phyloP scores from a whole-genome alignment of 352 stramenopile species.

The Phytopythium cucurbitacearum region DNA sequence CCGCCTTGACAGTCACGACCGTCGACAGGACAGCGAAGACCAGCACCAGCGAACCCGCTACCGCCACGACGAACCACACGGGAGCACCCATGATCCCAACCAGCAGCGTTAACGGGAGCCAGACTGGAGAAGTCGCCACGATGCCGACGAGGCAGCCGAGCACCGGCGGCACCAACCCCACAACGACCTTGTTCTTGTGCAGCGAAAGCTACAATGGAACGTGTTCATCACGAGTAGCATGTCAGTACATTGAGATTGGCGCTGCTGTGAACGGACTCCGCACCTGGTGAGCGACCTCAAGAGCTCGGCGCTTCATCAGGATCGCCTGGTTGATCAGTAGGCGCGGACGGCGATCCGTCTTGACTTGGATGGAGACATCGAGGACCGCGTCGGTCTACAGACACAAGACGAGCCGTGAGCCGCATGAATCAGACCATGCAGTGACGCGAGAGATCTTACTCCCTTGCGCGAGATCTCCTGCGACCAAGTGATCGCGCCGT shows the following conservation, averaged over 20 bases:
- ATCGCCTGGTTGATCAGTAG: conserved; percentile 36
- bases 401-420: neutral
- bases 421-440: neutral
- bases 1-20: conserved; percentile 40
- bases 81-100: conserved; percentile 55
- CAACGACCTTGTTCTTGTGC: conserved; percentile 50
- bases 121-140: conserved; percentile 43
- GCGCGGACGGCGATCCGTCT: conserved; percentile 38
- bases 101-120: conserved; percentile 50
- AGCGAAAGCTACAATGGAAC: conserved; percentile 31
- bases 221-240: neutral
- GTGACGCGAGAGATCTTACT: conserved; percentile 10
- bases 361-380: conserved; percentile 29
- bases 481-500: conserved; percentile 39
- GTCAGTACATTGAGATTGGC: neutral
- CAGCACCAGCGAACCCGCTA: conserved; percentile 36
- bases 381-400: conserved; percentile 3
- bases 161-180: conserved; percentile 45
- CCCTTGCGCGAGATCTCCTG: conserved; percentile 22
- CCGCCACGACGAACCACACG: conserved; percentile 47
- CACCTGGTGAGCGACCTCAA: conserved; percentile 39
- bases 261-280: neutral
- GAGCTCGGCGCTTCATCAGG: conserved; percentile 29
- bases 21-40: conserved; percentile 48
- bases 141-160: conserved; percentile 39